Evolutionary conservation across 331 rosid genomes (phyloP).

Genomic region (Quercus lobata): DNA sequence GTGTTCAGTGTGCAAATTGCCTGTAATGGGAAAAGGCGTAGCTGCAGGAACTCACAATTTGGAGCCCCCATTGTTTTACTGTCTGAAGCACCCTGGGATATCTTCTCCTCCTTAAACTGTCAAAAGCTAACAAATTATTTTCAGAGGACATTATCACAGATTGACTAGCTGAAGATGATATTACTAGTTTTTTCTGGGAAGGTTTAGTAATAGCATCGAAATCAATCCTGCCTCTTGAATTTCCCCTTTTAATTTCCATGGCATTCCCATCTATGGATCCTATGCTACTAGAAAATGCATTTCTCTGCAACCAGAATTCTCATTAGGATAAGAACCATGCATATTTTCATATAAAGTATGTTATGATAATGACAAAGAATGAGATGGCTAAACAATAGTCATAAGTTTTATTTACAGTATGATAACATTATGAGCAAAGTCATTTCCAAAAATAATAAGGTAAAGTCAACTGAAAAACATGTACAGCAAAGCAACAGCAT

Average conservation of each 20-base stretch:
- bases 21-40: constrained; percentile 26
- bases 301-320: constrained; percentile 58
- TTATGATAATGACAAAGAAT: too few relatives aligned
- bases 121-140: constrained; percentile 94
- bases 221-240: constrained; percentile 78
- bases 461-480: too few relatives aligned
- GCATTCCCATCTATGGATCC: constrained; percentile 54
- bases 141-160: constrained; percentile 39
- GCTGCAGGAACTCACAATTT: constrained; percentile 54
- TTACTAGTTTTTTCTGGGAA: constrained; percentile 48
- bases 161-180: constrained; percentile 18
- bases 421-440: too few relatives aligned
- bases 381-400: too few relatives aligned
- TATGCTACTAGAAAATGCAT: constrained; percentile 76
- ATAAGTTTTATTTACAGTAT: too few relatives aligned
- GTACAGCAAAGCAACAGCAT: too few relatives aligned
- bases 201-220: constrained; percentile 72
- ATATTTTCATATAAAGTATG: too few relatives aligned
- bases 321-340: neutral
- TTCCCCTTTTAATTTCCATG: constrained; percentile 65
- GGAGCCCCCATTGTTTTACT: constrained; percentile 57
- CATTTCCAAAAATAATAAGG: too few relatives aligned
- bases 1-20: constrained; percentile 18
- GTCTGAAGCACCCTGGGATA: constrained; percentile 43
- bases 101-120: constrained; percentile 47